Evolutionary conservation across 331 rosid species (phyloP).

Genomic region (Cydonia oblonga): DNA sequence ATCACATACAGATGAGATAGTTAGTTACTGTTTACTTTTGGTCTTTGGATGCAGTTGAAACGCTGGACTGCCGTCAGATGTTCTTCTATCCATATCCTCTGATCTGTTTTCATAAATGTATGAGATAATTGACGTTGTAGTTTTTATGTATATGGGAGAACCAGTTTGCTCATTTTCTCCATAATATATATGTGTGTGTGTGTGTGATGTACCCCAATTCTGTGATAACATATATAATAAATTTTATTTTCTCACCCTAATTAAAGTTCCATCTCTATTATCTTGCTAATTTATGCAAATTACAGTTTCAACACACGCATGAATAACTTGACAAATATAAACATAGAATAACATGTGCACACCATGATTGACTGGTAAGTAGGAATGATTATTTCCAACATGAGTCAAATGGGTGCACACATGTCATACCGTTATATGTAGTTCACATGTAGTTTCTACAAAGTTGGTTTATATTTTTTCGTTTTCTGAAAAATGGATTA

Average conservation of each 20-base stretch:
- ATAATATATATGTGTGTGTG: no score
- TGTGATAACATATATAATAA: neutral
- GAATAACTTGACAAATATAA: neutral
- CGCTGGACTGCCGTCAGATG: neutral
- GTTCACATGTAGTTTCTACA: no score
- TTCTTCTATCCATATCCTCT: neutral
- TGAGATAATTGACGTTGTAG: neutral
- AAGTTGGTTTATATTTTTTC: no score
- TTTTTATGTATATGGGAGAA: neutral
- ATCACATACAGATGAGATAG: neutral
- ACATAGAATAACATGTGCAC: neutral
- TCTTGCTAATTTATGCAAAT: neutral
- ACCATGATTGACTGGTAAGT: neutral
- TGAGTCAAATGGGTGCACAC: neutral
- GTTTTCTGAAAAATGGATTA: neutral
- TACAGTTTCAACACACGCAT: neutral
- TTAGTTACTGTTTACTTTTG: neutral
- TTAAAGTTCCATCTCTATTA: neutral
- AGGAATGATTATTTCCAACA: neutral
- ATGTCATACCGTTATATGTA: no score
- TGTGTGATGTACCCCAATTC: neutral
- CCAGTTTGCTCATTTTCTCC: neutral
- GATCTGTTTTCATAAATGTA: neutral
- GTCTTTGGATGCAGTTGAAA: constrained; percentile 20
- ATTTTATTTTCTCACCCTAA: neutral